A percentile compares a stretch with the other conserved stretches of the same genome.
Conservation (phyloP, 371 early-diverging fungal genomes). For the Mortierella sp. region DNA sequence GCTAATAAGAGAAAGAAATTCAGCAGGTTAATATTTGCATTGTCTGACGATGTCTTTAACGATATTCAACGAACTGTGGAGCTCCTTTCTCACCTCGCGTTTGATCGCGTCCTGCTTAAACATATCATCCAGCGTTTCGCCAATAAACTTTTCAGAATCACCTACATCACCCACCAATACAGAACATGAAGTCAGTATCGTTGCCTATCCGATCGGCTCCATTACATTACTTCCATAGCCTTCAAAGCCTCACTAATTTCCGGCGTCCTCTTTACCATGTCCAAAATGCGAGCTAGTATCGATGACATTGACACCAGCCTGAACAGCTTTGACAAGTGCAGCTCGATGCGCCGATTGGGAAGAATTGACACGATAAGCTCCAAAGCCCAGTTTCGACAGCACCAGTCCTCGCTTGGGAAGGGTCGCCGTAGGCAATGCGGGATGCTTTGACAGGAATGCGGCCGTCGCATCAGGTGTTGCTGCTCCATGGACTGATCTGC, state of each 20-base stretch:
- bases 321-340: slow-evolving; percentile 72
- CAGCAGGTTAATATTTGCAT: slow-evolving; percentile 1
- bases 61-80: too few species aligned
- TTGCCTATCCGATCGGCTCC: background rate
- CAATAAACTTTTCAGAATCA: slow-evolving; percentile 72
- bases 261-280: slow-evolving; percentile 61
- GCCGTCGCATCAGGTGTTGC: slow-evolving; percentile 52
- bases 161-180: slow-evolving; percentile 51
- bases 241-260: background rate
- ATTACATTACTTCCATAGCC: background rate
- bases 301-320: slow-evolving; percentile 78
- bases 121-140: slow-evolving; percentile 64
- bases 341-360: slow-evolving; percentile 57
- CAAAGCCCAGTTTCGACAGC: slow-evolving; percentile 77
- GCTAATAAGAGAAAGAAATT: slow-evolving; percentile 40
- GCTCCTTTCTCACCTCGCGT: slow-evolving; percentile 60
- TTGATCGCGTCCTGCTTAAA: slow-evolving; percentile 57
- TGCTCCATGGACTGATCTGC: background rate
- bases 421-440: slow-evolving; percentile 35
- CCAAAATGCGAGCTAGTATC: slow-evolving; percentile 86
- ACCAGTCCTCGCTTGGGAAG: slow-evolving; percentile 61
- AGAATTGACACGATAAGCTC: slow-evolving; percentile 67
- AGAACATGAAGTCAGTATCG: background rate
- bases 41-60: background rate
- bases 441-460: slow-evolving; percentile 37